Conservation (phyloP, 2,329 filamentous ascomycete species). For the Sporothrix luriei region DNA sequence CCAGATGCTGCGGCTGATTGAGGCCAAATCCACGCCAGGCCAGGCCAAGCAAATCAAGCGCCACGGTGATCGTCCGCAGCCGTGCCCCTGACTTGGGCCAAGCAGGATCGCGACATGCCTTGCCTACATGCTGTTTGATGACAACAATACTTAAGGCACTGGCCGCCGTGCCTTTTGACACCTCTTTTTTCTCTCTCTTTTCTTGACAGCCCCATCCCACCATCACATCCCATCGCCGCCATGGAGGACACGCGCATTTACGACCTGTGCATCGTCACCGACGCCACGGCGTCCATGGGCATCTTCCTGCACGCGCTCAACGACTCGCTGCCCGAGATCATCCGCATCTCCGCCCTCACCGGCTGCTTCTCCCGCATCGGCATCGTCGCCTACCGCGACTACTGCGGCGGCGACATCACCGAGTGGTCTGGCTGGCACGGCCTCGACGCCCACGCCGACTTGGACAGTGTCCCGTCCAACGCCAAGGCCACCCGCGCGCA, state of each 20-base stretch:
- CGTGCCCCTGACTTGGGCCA: neutral
- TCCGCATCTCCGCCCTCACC: conserved; percentile 53
- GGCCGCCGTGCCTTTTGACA: neutral
- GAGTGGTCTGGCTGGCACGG: conserved; percentile 56
- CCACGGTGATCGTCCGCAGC: neutral
- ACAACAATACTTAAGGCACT: neutral
- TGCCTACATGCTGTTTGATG: neutral
- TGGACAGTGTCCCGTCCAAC: conserved; percentile 1
- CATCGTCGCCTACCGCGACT: conserved; percentile 56
- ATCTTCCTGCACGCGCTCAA: conserved; percentile 49
- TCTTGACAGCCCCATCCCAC: neutral
- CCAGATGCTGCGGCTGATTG: neutral
- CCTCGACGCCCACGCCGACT: conserved; percentile 25
- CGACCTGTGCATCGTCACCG: conserved; percentile 52
- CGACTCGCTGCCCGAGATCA: conserved; percentile 53
- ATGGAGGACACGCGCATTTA: conserved; percentile 38
- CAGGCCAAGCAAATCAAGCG: conserved; percentile 13
- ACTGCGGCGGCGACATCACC: conserved; percentile 44
- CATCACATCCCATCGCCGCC: neutral
- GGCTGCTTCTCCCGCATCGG: conserved; percentile 55
- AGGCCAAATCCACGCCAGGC: conserved; percentile 1
- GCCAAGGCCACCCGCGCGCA: conserved; percentile 40
- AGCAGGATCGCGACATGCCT: neutral
- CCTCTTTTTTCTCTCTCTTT: neutral
- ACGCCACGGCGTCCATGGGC: conserved; percentile 52